Evolutionary conservation across 495 filamentous ascomycete species (phyloP).

Genomic region (Tuber melanosporum): DNA sequence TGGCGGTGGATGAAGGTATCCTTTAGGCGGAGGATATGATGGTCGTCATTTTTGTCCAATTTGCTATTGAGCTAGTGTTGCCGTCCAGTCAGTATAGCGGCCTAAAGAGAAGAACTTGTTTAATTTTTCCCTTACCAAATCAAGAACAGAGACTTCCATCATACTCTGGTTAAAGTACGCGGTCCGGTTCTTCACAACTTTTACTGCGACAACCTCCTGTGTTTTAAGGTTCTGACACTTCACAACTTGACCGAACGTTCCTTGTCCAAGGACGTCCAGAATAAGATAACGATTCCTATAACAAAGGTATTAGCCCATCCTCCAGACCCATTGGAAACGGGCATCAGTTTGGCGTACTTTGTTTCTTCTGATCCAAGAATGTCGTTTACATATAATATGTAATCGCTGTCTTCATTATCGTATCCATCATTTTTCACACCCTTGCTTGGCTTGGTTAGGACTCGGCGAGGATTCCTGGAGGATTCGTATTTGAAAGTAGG

Average conservation of each 20-base stretch:
- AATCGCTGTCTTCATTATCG: conserved; percentile 98
- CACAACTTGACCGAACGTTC: conserved; percentile 98
- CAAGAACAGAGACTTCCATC: conserved; percentile 99
- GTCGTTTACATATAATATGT: conserved; percentile 98
- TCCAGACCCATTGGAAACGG: neutral
- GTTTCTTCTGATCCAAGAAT: conserved; percentile 97
- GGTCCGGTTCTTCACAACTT: conserved; percentile 98
- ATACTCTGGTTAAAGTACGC: conserved; percentile 99
- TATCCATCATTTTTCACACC: conserved; percentile 98
- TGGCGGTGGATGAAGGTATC: conserved; percentile 98
- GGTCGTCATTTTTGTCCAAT: conserved; percentile 98
- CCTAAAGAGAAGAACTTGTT: neutral
- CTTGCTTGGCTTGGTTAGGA: conserved; percentile 99
- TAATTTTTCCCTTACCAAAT: conserved; percentile 60
- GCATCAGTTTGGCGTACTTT: conserved; percentile 56
- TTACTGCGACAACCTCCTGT: conserved; percentile 96
- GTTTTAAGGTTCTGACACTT: conserved; percentile 99
- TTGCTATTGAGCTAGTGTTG: conserved; percentile 81
- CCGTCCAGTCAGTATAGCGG: conserved; percentile 20
- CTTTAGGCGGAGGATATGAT: conserved; percentile 90
- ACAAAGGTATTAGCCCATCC: conserved; percentile 30
- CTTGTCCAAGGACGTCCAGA: conserved; percentile 94
- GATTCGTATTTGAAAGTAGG: conserved; percentile 98
- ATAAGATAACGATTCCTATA: conserved; percentile 92
- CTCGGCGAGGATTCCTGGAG: conserved; percentile 91